Evolutionary conservation across 768 basidiomycete genomes (phyloP), one percentile per base, ranked within the genome.

Genomic region (Pisolithus marmoratus): DNA sequence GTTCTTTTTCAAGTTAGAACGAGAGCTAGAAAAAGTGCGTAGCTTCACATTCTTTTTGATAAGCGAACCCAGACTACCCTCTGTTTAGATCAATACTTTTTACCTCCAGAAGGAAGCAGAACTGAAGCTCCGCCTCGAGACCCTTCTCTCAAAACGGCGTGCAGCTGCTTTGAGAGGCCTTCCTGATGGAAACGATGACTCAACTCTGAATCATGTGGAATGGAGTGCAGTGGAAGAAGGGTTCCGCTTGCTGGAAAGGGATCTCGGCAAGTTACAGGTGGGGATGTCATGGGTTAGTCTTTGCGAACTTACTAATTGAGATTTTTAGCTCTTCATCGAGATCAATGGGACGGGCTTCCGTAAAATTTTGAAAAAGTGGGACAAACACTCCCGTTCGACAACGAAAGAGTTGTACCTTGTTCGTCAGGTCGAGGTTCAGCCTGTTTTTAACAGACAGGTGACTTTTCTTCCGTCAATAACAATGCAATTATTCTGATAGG

Each of bases 291-390:
- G 48, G 52, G 49, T 58, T 48, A 51, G 48, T 38, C 23, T 46
- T 29, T 58, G 49, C 54, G 49, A 52, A 14, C 22, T 24, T 15
- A 38, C 58, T 59, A 58, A 62, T 52, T 57, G 55, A 38, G 59
- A 61, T 50, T 40, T 57, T 63, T 52, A 94, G 93, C 89, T 93
- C 80, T 99, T 94, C 63, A 84, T 99, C 56, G 96, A 98, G 70
- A 88, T 96, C 63, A 99, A 98, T 65, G 96, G 89, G 6, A 92
- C 85, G 9, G 96, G 94, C 4, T 98, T 98, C 67, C 82, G 94
- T 42, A 98, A 98, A 68, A 97, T 98, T 45, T 70, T 97, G 55
- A 98, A 99, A 65, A 99, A 99, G 67, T 99, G 92, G 79, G 96
- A 98, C 71, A 99, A 98, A 70, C 82, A 92, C 44, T 93, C 93